A percentile compares a stretch with the other conserved stretches of the same genome.
Conservation (phyloP, 2,329 filamentous ascomycete species). For the Exophiala spinifera region DNA sequence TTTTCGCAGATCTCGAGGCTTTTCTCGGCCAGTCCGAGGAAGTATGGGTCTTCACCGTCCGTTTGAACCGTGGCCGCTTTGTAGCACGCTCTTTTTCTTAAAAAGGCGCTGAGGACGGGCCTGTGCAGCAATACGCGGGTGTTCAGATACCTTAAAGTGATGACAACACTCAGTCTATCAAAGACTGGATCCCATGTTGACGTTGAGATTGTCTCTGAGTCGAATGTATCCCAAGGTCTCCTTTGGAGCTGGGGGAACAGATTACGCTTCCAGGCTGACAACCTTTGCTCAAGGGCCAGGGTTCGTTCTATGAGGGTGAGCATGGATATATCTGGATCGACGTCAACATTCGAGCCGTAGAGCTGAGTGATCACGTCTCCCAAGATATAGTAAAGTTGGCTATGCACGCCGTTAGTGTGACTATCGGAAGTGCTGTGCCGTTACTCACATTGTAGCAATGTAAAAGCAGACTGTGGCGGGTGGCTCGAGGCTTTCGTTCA, state of each 20-base stretch:
- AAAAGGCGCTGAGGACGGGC: constrained; percentile 19
- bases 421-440: background rate
- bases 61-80: background rate
- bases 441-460: constrained; percentile 18
- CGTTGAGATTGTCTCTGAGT: constrained; percentile 11
- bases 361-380: constrained; percentile 19
- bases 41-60: constrained; percentile 17
- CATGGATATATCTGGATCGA: constrained; percentile 16
- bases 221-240: constrained; percentile 16
- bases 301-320: constrained; percentile 20
- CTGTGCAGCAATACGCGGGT: constrained; percentile 21
- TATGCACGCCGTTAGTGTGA: background rate
- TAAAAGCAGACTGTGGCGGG: constrained; percentile 23
- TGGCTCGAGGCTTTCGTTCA: constrained; percentile 12
- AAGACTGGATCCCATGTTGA: constrained; percentile 20
- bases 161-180: constrained; percentile 22
- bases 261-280: constrained; percentile 17
- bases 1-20: constrained; percentile 32
- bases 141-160: constrained; percentile 22
- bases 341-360: constrained; percentile 22
- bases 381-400: constrained; percentile 20
- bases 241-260: constrained; percentile 18
- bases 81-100: constrained; percentile 11
- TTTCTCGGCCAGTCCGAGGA: constrained; percentile 16
- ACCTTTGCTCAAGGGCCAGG: constrained; percentile 15